Base-by-base conservation (phyloP, 805 yeast species). In the Lipomyces sp. region DNA sequence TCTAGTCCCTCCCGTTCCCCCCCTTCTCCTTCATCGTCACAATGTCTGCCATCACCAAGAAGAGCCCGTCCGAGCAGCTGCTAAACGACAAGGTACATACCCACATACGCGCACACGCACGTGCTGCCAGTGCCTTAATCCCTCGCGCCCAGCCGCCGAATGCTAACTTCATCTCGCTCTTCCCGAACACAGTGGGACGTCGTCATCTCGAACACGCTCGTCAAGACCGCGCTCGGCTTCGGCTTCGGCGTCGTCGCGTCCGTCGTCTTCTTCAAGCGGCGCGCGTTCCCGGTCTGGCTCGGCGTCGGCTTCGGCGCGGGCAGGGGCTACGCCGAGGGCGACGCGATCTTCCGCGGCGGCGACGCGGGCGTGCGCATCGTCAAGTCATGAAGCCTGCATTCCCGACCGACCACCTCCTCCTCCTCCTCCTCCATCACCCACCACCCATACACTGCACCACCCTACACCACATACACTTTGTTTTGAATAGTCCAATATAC, bases 231-330 rank as follows among this genome's bases (percentile, higher is more conserved):
- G 18, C 78, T 93, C 58, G 99, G 99, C 44, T 83, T 93, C 61
- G 98, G 98, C 59, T 93, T 84, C 40, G 99, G 99, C 72, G 95
- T 93, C 31, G 78, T 91, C 52, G 86, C 95, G 39, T 87, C 96
- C 7, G 95, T 90, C 39, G 71, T 93, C 53, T 72, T 93, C 51
- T 93, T 93, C 77, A 87, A 79, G 70, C 86, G 98, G 77, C 83
- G 98, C 72, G 78, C 96, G 8, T 93, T 89, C 82, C 98, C 98
- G 48, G 98, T 91, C 38, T 90, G 97, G 95, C 72, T 91, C 56
- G 98, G 98, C 60, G 73, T 89, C 59, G 99, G 99, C 34, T 91
- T 93, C 65, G 99, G 99, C 61, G 78, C 90, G 57, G 99, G 99
- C 60, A 84, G 96, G 75, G 96, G 96, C 47, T 93, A 89, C 72